Conservation (phyloP, 2,329 filamentous ascomycete species). For the Pyricularia sp. region DNA sequence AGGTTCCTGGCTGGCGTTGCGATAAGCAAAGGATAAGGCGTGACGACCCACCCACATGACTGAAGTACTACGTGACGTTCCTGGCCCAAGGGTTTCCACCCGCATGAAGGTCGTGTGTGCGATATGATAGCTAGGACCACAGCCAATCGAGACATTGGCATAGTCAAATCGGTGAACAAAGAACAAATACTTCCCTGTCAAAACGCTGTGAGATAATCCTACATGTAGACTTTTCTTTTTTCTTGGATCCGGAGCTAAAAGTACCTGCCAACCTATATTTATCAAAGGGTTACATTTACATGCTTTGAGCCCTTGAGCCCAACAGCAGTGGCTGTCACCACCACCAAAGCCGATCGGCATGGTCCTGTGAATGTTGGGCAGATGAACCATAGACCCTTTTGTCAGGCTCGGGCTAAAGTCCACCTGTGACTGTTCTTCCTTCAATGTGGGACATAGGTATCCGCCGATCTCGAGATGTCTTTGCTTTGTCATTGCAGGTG, state of each 20-base stretch:
- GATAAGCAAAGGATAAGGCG: not conserved
- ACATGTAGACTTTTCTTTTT: not conserved
- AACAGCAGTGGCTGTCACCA: not conserved
- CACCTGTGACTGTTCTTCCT: not conserved
- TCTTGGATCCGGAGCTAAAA: not conserved
- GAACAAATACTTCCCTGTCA: not conserved
- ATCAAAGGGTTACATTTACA: not conserved
- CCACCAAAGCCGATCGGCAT: not conserved
- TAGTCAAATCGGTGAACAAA: not conserved
- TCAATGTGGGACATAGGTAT: not conserved
- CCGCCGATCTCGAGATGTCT: not conserved
- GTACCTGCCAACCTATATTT: not conserved
- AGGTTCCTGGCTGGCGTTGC: not conserved
- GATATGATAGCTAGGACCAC: not conserved
- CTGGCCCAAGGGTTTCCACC: not conserved
- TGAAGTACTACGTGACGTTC: not conserved
- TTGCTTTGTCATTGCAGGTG: not conserved
- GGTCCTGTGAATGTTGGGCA: not conserved
- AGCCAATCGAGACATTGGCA: not conserved
- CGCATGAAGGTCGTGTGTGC: not conserved
- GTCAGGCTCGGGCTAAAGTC: not conserved
- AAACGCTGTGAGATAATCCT: not conserved
- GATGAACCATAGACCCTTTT: not conserved
- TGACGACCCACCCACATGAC: not conserved
- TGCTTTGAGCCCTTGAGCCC: not conserved